Percentiles rank a stretch among this genome's conserved stretches.
Evolutionary conservation across 2,329 filamentous ascomycete species (phyloP).

Genomic region (Coniochaeta ligniaria): DNA sequence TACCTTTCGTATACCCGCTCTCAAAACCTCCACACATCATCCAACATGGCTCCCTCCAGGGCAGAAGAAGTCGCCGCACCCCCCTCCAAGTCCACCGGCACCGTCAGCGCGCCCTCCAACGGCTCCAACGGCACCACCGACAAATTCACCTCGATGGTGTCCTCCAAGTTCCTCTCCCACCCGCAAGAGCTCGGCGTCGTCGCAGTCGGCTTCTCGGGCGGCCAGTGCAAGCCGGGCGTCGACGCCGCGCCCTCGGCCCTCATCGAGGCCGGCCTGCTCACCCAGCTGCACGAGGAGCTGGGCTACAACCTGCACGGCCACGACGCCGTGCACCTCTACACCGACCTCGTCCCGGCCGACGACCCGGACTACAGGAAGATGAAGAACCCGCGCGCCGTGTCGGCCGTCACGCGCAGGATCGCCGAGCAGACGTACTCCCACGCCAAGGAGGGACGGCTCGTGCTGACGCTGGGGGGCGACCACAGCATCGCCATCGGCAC

Average conservation of each 20-base stretch:
- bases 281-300: conserved; percentile 76
- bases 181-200: conserved; percentile 82
- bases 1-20: not conserved
- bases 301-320: conserved; percentile 86
- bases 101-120: conserved; percentile 6
- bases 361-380: conserved; percentile 84
- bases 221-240: conserved; percentile 89
- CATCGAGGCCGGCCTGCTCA: conserved; percentile 79
- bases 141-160: conserved; percentile 38
- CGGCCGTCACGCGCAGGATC: conserved; percentile 74
- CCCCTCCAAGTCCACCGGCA: conserved; percentile 3
- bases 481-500: conserved; percentile 96
- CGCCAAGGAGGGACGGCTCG: conserved; percentile 74
- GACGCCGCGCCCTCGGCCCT: conserved; percentile 86
- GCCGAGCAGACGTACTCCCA: conserved; percentile 82
- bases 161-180: conserved; percentile 70
- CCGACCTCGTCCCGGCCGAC: conserved; percentile 59
- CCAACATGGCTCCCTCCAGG: conserved; percentile 14
- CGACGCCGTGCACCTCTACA: conserved; percentile 72
- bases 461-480: conserved; percentile 90
- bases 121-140: conserved; percentile 2
- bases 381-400: conserved; percentile 87
- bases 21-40: not conserved
- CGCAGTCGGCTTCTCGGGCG: conserved; percentile 92
- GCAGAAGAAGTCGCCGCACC: conserved; percentile 2